These are phyloP conservation scores for Epichloe scottii DNA, from an alignment of 2,329 filamentous ascomycete species.

Conservation along the genomic window DNA sequence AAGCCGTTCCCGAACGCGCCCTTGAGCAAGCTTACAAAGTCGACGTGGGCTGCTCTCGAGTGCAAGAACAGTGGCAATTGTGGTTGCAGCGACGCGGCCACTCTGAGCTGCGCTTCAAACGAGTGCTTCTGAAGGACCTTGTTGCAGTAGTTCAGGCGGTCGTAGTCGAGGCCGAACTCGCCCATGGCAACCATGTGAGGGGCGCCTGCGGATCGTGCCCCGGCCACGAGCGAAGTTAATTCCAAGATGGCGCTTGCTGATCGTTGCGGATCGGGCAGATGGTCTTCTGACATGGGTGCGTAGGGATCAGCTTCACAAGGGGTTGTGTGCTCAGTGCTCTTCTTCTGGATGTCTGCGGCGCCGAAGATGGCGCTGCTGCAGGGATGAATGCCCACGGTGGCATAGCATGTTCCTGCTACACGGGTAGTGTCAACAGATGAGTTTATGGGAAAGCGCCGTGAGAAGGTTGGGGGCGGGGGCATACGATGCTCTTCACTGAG, in stretches of 20 bases:
- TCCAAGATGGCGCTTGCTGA: slow-evolving; percentile 40
- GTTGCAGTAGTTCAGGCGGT: slow-evolving; percentile 72
- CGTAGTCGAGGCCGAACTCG: slow-evolving; percentile 94
- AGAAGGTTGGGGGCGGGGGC: background rate
- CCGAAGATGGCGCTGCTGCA: slow-evolving; percentile 76
- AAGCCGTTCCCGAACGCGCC: slow-evolving; percentile 44
- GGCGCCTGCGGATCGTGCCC: slow-evolving; percentile 36
- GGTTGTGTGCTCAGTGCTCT: slow-evolving; percentile 26
- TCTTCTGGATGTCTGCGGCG: slow-evolving; percentile 32
- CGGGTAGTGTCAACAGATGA: background rate
- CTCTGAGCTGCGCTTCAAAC: slow-evolving; percentile 69
- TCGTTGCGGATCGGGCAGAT: slow-evolving; percentile 29
- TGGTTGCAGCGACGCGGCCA: slow-evolving; percentile 56
- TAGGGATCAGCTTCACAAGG: slow-evolving; percentile 42
- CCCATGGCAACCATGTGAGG: slow-evolving; percentile 63
- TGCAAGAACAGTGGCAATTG: slow-evolving; percentile 86
- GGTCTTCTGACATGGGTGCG: slow-evolving; percentile 35
- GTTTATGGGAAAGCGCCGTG: background rate
- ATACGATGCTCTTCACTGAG: slow-evolving; percentile 64
- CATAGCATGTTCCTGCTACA: slow-evolving; percentile 67
- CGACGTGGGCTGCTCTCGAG: slow-evolving; percentile 71
- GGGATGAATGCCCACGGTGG: slow-evolving; percentile 87
- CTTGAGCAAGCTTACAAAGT: slow-evolving; percentile 65
- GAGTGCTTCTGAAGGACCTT: slow-evolving; percentile 71
- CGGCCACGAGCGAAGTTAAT: slow-evolving; percentile 51